A percentile compares a stretch with the other conserved stretches of the same genome.
phyloP scores from a whole-genome alignment of 2,329 filamentous ascomycete species.

The Arthrobotrys entomopaga region DNA sequence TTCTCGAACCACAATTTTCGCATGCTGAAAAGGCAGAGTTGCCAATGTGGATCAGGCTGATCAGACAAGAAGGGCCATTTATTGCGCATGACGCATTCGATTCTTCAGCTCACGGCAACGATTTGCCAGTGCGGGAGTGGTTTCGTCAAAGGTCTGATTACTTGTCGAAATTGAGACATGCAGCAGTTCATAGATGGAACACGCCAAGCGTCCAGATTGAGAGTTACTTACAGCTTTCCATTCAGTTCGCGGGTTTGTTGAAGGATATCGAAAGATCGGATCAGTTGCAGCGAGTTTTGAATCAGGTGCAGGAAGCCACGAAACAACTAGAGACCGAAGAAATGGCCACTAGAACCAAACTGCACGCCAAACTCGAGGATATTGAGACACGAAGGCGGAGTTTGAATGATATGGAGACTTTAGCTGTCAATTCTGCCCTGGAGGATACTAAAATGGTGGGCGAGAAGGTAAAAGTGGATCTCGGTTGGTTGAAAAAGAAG shows the following conservation, averaged over 20 bases:
- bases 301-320: not conserved
- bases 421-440: not conserved
- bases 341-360: not conserved
- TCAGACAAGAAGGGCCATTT: not conserved
- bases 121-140: slow-evolving; percentile 17
- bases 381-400: not conserved
- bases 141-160: not conserved
- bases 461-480: not conserved
- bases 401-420: not conserved
- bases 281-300: not conserved
- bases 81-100: not conserved
- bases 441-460: not conserved
- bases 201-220: not conserved
- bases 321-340: not conserved
- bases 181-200: slow-evolving; percentile 23
- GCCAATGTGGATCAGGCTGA: slow-evolving; percentile 19
- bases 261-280: slow-evolving; percentile 4
- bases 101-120: not conserved
- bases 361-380: slow-evolving; percentile 10
- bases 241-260: slow-evolving; percentile 1
- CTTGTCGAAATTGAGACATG: slow-evolving; percentile 19
- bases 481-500: not conserved
- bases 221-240: not conserved
- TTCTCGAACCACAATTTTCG: not conserved
- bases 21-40: slow-evolving; percentile 29